Conservation (phyloP, 2,329 filamentous ascomycete genomes). For the Fusarium oligoseptatum region DNA sequence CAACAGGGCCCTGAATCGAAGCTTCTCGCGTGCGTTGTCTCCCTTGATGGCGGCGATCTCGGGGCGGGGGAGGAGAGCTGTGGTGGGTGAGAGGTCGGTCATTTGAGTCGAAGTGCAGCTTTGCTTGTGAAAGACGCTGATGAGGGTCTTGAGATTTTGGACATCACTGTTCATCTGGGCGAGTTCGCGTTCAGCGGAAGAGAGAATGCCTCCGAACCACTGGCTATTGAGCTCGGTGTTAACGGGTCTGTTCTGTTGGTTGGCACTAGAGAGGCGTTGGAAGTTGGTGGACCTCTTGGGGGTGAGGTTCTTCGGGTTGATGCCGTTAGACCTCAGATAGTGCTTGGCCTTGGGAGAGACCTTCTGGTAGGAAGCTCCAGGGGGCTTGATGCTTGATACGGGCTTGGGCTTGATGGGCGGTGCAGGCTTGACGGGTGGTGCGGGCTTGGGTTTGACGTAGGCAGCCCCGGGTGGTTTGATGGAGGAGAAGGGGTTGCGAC, state of each 20-base stretch:
- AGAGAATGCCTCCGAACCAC: slow-evolving; percentile 20
- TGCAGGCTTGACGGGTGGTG: not conserved
- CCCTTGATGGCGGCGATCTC: not conserved
- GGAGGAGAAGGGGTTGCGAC: not conserved
- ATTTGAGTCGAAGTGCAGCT: not conserved
- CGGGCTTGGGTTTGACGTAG: not conserved
- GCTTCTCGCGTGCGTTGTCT: slow-evolving; percentile 10
- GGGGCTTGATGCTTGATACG: slow-evolving; percentile 13
- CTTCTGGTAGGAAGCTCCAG: slow-evolving; percentile 21
- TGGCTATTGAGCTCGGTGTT: not conserved
- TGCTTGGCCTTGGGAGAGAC: slow-evolving; percentile 29
- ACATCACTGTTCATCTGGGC: not conserved
- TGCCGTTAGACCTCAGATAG: slow-evolving; percentile 17
- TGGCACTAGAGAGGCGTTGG: not conserved
- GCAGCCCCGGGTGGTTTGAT: not conserved
- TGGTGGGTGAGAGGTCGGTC: not conserved
- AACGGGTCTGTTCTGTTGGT: not conserved
- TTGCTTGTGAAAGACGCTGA: slow-evolving; percentile 7
- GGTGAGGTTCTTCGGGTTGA: not conserved
- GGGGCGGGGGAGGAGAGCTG: slow-evolving; percentile 5
- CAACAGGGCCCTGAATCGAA: slow-evolving; percentile 8
- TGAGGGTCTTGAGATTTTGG: not conserved
- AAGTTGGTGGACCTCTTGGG: slow-evolving; percentile 18
- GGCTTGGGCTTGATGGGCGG: not conserved
- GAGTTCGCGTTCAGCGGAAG: slow-evolving; percentile 16